A percentile compares a stretch with the other conserved stretches of the same genome.
Evolutionary conservation across 1,284 basidiomycete species (phyloP).

Genomic region (Lentinula novae-zelandiae): DNA sequence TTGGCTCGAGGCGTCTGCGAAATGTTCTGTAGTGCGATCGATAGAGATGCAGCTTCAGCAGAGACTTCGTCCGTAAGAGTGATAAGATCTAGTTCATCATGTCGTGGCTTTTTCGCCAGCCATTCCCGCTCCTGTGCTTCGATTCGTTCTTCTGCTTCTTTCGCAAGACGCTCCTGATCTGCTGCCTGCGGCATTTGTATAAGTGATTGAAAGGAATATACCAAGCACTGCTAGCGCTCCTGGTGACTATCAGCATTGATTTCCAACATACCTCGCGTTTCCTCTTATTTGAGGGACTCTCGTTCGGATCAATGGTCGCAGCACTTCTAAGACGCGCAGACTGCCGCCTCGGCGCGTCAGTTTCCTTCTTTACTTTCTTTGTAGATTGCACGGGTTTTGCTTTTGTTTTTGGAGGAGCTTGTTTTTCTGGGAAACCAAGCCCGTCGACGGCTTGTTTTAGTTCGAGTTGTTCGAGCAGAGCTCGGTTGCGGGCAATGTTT

Average conservation of each 20-base stretch:
- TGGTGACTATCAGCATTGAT: not conserved
- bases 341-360: conserved; percentile 51
- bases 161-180: conserved; percentile 41
- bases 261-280: conserved; percentile 53
- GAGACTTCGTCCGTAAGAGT: conserved; percentile 44
- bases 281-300: conserved; percentile 57
- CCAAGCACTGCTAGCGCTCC: not conserved
- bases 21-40: conserved; percentile 38
- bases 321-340: conserved; percentile 56
- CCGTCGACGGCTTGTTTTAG: conserved; percentile 53
- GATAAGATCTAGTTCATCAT: conserved; percentile 60
- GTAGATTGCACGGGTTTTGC: conserved; percentile 62
- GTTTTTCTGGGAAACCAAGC: conserved; percentile 41
- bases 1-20: conserved; percentile 31
- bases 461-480: conserved; percentile 65
- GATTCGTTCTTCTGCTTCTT: conserved; percentile 55
- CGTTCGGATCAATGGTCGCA: conserved; percentile 47
- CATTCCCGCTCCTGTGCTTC: conserved; percentile 58
- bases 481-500: conserved; percentile 76
- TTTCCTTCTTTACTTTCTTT: conserved; percentile 46
- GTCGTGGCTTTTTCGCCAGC: conserved; percentile 61
- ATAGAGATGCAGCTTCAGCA: conserved; percentile 42
- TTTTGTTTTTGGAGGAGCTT: conserved; percentile 34
- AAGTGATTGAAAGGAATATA: not conserved
- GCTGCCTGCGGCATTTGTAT: conserved; percentile 28